Conservation (phyloP, 2,329 filamentous ascomycete species). For the Colletotrichum karsti region DNA sequence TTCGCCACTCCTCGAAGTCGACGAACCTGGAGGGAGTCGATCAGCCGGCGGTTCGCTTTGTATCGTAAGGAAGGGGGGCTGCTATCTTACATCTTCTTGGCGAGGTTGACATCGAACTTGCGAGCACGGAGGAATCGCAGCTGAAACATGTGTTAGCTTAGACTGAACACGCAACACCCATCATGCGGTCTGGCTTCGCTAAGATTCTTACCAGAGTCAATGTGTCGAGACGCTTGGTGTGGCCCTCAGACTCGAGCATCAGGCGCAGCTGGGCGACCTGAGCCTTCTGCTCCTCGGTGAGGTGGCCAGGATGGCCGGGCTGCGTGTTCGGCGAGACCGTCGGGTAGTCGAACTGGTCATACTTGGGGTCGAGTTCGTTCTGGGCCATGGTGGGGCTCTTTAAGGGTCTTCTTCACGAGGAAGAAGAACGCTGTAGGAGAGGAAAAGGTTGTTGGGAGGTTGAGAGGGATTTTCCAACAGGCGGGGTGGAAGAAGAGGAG, state of each 20-base stretch:
- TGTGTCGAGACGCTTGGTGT: slow-evolving; percentile 87
- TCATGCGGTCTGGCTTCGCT: slow-evolving; percentile 19
- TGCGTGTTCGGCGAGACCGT: slow-evolving; percentile 75
- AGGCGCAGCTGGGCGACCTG: slow-evolving; percentile 86
- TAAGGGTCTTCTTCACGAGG: slow-evolving; percentile 17
- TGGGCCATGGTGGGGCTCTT: slow-evolving; percentile 26
- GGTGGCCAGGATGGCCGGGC: slow-evolving; percentile 86
- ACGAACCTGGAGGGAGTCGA: slow-evolving; percentile 74
- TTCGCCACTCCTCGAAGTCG: slow-evolving; percentile 90
- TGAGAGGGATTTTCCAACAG: slow-evolving; percentile 16
- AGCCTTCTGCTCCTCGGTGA: slow-evolving; percentile 87
- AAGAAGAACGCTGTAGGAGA: slow-evolving; percentile 21
- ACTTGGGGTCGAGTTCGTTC: slow-evolving; percentile 79
- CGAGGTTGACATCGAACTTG: slow-evolving; percentile 87
- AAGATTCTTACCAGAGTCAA: slow-evolving; percentile 77
- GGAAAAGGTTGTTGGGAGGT: neutral
- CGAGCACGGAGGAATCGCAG: slow-evolving; percentile 91
- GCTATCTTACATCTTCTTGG: slow-evolving; percentile 82
- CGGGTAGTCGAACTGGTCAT: slow-evolving; percentile 96
- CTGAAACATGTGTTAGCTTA: slow-evolving; percentile 48
- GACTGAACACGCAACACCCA: neutral
- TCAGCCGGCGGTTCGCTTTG: neutral
- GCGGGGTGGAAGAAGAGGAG: neutral
- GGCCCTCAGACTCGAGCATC: slow-evolving; percentile 85
- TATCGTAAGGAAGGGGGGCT: neutral